Evolutionary conservation across 164 flowering plant species (phyloP).

Genomic region (Amborella trichopoda): DNA sequence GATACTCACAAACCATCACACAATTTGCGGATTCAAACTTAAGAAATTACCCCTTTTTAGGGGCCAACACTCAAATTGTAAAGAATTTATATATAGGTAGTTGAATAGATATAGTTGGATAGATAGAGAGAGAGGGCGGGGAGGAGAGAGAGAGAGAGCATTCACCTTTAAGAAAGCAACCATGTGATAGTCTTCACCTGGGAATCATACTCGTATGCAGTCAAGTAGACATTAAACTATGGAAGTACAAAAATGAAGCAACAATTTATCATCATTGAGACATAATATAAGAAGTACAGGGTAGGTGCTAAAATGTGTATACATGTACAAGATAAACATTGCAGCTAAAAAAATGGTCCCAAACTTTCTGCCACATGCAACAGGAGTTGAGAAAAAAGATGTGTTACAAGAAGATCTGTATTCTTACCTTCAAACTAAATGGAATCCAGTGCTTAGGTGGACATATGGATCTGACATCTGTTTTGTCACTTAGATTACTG

Average conservation of each 20-base stretch:
- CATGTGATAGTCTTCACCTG: too few relatives aligned
- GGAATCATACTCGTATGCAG: too few relatives aligned
- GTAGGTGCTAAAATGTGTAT: background rate
- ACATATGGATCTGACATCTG: constrained; percentile 14
- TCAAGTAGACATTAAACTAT: background rate
- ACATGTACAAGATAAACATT: background rate
- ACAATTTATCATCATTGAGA: background rate
- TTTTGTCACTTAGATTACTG: constrained; percentile 16
- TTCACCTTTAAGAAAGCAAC: too few relatives aligned
- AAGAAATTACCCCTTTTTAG: too few relatives aligned
- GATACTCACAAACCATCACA: too few relatives aligned
- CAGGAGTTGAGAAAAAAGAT: background rate
- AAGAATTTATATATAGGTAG: too few relatives aligned
- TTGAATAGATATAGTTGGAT: too few relatives aligned
- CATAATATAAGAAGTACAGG: background rate
- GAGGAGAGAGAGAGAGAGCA: too few relatives aligned
- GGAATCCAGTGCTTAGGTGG: constrained; percentile 6
- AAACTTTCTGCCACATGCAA: background rate
- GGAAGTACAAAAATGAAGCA: background rate
- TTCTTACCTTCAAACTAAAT: constrained; percentile 13
- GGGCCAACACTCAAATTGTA: too few relatives aligned
- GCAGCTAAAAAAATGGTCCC: background rate
- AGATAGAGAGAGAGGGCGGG: too few relatives aligned
- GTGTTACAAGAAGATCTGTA: background rate
- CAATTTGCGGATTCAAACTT: too few relatives aligned